Evolutionary conservation across 2,329 filamentous ascomycete species (phyloP).

Genomic region (Cytospora mali): DNA sequence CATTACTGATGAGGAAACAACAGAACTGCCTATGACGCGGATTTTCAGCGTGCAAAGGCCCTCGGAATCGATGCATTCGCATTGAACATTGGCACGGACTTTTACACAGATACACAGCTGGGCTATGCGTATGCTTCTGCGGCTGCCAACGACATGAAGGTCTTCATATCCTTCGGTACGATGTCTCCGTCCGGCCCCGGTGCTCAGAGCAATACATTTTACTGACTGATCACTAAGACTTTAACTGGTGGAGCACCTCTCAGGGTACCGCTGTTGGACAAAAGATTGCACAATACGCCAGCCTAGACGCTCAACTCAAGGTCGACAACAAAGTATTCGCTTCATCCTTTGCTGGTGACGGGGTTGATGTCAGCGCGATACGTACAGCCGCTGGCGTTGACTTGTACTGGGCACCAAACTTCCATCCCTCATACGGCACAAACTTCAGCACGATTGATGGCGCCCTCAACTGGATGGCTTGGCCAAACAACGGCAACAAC

Average conservation of each 20-base stretch:
- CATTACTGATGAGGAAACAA: not conserved
- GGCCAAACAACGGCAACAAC: conserved; percentile 50
- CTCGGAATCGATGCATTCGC: conserved; percentile 38
- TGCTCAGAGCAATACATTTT: too few relatives aligned
- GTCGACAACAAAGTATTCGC: conserved; percentile 54
- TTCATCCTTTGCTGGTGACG: conserved; percentile 55
- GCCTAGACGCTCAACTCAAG: conserved; percentile 48
- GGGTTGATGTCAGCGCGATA: conserved; percentile 47
- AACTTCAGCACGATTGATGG: conserved; percentile 47
- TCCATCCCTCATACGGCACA: conserved; percentile 44
- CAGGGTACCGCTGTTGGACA: conserved; percentile 45
- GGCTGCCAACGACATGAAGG: conserved; percentile 50
- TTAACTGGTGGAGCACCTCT: conserved; percentile 48
- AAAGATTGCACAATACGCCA: conserved; percentile 50
- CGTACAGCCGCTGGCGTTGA: conserved; percentile 45
- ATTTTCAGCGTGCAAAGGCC: conserved; percentile 31
- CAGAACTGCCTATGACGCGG: conserved; percentile 41
- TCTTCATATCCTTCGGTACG: conserved; percentile 58
- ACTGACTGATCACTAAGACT: conserved; percentile 32
- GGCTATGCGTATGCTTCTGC: conserved; percentile 53
- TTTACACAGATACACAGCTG: conserved; percentile 49
- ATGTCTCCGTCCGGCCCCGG: too few relatives aligned
- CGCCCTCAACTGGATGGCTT: conserved; percentile 44
- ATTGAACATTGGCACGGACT: conserved; percentile 40
- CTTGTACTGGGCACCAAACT: conserved; percentile 55